A percentile compares a stretch with the other conserved stretches of the same genome.
Conservation (phyloP, 1,139 yeast species). For the Yamadazyma diospyri region DNA sequence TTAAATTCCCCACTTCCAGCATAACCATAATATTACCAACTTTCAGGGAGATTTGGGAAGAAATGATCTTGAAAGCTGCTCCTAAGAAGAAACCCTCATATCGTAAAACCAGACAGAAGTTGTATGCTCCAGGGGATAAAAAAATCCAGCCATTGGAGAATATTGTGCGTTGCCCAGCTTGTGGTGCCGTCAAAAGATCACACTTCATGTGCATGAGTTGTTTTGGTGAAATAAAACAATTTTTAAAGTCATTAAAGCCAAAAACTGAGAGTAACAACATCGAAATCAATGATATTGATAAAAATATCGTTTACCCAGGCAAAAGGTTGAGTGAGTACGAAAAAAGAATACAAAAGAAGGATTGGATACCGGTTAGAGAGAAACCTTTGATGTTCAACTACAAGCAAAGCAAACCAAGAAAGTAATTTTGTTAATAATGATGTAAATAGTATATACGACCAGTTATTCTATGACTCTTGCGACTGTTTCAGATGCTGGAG, state of each 20-base stretch:
- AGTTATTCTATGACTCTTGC: neutral
- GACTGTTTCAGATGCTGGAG: too few species aligned
- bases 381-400: conserved; percentile 29
- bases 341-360: conserved; percentile 45
- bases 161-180: conserved; percentile 88
- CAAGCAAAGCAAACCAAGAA: conserved; percentile 20
- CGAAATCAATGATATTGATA: conserved; percentile 62
- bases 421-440: conserved; percentile 11
- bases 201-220: conserved; percentile 93
- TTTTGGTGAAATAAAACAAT: conserved; percentile 70
- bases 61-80: conserved; percentile 71
- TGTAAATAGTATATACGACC: conserved; percentile 6
- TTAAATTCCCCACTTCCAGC: too few species aligned
- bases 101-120: conserved; percentile 76
- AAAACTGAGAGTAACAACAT: conserved; percentile 17
- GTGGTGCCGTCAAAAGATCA: conserved; percentile 88
- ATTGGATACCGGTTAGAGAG: conserved; percentile 59
- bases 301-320: conserved; percentile 72
- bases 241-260: conserved; percentile 50
- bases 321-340: conserved; percentile 49
- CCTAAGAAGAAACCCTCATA: conserved; percentile 93
- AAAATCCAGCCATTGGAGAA: conserved; percentile 74
- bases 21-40: conserved; percentile 6
- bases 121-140: conserved; percentile 79
- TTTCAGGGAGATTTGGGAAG: conserved; percentile 22